phyloP scores from a whole-genome alignment of 345 rosid genomes.

The Syzygium jambos region DNA sequence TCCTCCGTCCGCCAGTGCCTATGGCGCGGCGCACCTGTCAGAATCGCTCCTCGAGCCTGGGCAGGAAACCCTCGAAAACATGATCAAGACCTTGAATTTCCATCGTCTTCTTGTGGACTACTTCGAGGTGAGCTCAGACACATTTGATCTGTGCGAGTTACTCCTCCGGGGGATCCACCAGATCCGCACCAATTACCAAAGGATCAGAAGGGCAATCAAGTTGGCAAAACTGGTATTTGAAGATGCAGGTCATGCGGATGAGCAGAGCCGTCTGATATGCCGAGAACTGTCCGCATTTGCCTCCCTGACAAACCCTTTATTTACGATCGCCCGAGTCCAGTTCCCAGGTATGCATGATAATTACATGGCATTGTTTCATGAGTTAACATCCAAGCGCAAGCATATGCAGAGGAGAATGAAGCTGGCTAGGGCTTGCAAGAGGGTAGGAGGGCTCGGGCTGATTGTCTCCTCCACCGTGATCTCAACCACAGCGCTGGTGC shows the following conservation, averaged over 20 bases:
- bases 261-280: constrained; percentile 11
- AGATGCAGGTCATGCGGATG: neutral
- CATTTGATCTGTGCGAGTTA: constrained; percentile 51
- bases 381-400: constrained; percentile 36
- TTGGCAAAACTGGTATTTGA: constrained; percentile 20
- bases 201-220: constrained; percentile 41
- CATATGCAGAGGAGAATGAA: constrained; percentile 37
- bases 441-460: constrained; percentile 30
- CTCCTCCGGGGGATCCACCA: constrained; percentile 53
- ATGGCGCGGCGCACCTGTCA: constrained; percentile 31
- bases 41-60: constrained; percentile 54
- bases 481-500: constrained; percentile 30
- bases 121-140: constrained; percentile 49
- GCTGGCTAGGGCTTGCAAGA: constrained; percentile 28
- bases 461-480: constrained; percentile 39
- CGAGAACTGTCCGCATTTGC: constrained; percentile 50
- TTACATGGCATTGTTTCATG: constrained; percentile 30
- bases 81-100: constrained; percentile 23
- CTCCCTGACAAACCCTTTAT: constrained; percentile 43
- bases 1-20: neutral
- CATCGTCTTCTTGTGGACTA: constrained; percentile 39
- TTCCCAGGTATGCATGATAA: constrained; percentile 32
- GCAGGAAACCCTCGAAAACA: constrained; percentile 33
- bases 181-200: constrained; percentile 37
- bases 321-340: constrained; percentile 15